phyloP scores from a whole-genome alignment of 1,139 yeast species.

The Diutina neorugosa region DNA sequence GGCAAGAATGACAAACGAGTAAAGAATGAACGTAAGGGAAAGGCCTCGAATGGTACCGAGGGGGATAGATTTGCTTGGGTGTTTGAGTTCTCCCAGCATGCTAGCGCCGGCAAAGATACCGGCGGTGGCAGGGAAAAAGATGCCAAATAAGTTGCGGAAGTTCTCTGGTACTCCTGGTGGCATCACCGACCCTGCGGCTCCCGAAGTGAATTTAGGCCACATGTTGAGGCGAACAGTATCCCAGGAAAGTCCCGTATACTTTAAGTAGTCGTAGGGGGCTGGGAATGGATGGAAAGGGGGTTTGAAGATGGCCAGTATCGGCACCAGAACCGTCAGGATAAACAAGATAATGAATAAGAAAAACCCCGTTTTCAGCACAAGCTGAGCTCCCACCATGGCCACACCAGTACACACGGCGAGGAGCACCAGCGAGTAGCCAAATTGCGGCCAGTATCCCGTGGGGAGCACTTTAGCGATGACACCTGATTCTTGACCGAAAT shows the following conservation, averaged over 20 bases:
- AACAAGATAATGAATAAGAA: slow-evolving; percentile 58
- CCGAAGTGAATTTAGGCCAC: slow-evolving; percentile 68
- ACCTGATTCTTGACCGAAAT: slow-evolving; percentile 51
- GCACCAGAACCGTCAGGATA: slow-evolving; percentile 69
- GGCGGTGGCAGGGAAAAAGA: slow-evolving; percentile 95
- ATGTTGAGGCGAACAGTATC: slow-evolving; percentile 51
- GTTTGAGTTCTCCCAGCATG: slow-evolving; percentile 89
- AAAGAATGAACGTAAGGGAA: slow-evolving; percentile 59
- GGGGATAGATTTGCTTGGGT: slow-evolving; percentile 84
- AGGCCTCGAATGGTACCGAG: slow-evolving; percentile 81
- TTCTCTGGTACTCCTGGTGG: slow-evolving; percentile 47
- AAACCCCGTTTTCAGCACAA: slow-evolving; percentile 79
- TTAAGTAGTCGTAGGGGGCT: slow-evolving; percentile 32
- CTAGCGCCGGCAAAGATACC: slow-evolving; percentile 99
- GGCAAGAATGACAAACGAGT: slow-evolving; percentile 62
- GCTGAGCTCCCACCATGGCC: slow-evolving; percentile 70
- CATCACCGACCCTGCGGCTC: slow-evolving; percentile 83
- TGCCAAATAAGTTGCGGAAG: slow-evolving; percentile 79
- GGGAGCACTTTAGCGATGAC: slow-evolving; percentile 36
- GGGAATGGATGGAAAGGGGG: slow-evolving; percentile 38
- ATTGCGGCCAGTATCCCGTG: slow-evolving; percentile 44
- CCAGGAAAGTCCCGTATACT: slow-evolving; percentile 68
- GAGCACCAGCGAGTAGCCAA: slow-evolving; percentile 53
- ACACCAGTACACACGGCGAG: slow-evolving; percentile 63
- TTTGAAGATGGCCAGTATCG: slow-evolving; percentile 59